A percentile compares a stretch with the other conserved stretches of the same genome.
Conservation (phyloP, 208 protist species). For the Acanthamoeba castellanii region DNA sequence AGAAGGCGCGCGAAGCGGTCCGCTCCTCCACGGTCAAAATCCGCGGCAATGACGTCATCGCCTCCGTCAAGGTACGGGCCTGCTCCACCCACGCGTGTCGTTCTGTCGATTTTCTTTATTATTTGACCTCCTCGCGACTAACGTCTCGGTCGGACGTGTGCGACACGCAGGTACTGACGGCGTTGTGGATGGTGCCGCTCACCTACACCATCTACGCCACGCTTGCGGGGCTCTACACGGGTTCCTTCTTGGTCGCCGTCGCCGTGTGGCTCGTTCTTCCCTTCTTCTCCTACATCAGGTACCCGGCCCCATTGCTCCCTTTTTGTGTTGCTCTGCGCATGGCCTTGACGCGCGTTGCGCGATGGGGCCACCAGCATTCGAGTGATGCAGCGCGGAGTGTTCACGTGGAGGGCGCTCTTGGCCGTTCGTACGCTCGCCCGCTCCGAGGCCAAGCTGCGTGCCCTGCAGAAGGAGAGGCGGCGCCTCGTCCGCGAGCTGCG, state of each 20-base stretch:
- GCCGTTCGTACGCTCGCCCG: slow-evolving; percentile 20
- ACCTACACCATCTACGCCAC: slow-evolving; percentile 44
- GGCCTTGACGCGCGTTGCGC: neutral
- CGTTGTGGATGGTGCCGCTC: slow-evolving; percentile 38
- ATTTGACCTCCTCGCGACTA: too few species aligned
- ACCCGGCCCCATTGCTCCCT: too few species aligned
- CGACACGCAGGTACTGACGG: slow-evolving; percentile 37
- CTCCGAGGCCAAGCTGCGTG: slow-evolving; percentile 15
- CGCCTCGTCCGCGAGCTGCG: neutral
- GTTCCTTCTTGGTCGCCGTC: neutral
- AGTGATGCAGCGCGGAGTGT: slow-evolving; percentile 36
- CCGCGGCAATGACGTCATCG: slow-evolving; percentile 93
- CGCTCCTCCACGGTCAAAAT: slow-evolving; percentile 92
- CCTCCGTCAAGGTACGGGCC: slow-evolving; percentile 92
- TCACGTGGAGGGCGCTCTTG: slow-evolving; percentile 49
- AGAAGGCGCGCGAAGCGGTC: slow-evolving; percentile 73
- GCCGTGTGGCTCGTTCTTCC: slow-evolving; percentile 16
- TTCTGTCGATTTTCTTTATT: too few species aligned
- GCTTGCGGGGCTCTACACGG: slow-evolving; percentile 25
- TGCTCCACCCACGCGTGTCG: neutral
- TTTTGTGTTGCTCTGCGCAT: neutral
- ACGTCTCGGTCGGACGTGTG: too few species aligned
- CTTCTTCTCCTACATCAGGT: slow-evolving; percentile 72
- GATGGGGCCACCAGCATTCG: neutral
- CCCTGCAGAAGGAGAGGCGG: slow-evolving; percentile 29